phyloP scores from a whole-genome alignment of 257 asterid species.

The Nicotiana tabacum region DNA sequence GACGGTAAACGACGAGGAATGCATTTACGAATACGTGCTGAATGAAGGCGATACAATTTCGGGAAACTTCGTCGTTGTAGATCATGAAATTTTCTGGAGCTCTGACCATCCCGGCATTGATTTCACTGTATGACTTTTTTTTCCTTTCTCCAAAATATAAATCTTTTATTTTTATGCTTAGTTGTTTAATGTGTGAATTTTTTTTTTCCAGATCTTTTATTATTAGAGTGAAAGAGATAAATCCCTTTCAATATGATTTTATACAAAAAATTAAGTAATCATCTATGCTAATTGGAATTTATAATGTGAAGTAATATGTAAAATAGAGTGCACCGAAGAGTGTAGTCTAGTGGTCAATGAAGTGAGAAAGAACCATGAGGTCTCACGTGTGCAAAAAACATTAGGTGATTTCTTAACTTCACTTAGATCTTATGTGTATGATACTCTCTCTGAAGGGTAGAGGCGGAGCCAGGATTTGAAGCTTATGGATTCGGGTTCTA shows the following conservation, averaged over 20 bases:
- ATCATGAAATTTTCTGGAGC: slow-evolving; percentile 73
- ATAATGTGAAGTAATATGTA: too few relatives aligned
- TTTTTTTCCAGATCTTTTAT: background rate
- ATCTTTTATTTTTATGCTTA: background rate
- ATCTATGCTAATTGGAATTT: background rate
- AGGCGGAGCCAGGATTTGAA: too few relatives aligned
- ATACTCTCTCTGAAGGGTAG: background rate
- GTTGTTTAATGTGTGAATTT: background rate
- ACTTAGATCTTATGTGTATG: background rate
- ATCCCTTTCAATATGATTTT: background rate
- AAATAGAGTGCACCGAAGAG: too few relatives aligned
- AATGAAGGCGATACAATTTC: slow-evolving; percentile 71
- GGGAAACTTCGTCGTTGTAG: slow-evolving; percentile 77
- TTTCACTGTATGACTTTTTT: slow-evolving; percentile 38
- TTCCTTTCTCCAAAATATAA: background rate
- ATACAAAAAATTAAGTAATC: background rate
- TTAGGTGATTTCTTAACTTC: background rate
- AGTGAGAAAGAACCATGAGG: too few relatives aligned
- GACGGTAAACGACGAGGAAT: slow-evolving; percentile 64
- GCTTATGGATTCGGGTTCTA: too few relatives aligned
- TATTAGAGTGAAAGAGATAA: background rate
- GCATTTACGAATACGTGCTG: slow-evolving; percentile 75
- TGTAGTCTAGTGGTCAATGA: too few relatives aligned
- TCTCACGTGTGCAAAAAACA: too few relatives aligned
- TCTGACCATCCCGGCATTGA: slow-evolving; percentile 76